Base-by-base conservation (phyloP, 2,329 filamentous ascomycete species). In the Westerdykella aurantiaca region DNA sequence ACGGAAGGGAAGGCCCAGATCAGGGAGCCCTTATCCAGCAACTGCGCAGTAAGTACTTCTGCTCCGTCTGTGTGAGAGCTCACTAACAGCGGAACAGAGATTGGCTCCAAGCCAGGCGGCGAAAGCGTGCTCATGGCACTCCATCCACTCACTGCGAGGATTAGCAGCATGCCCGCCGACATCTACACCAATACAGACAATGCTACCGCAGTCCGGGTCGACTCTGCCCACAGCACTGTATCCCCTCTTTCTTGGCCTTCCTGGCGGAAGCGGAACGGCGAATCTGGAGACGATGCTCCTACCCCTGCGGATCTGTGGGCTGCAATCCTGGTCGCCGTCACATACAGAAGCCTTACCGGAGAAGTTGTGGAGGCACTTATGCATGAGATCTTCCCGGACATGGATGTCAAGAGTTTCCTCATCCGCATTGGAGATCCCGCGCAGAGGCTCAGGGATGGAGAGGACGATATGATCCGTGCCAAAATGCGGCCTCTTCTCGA, bases 341-440 rank as follows among this genome's bases (percentile, higher is more conserved):
- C 40, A 4, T 47, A 57, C 18, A 18, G 34, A 13, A 33, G 44
- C 12, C 49, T 45, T 41, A 56, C 43, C 0, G 29, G 33, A 1
- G n/a, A 17, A 1, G 42, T 52, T 13, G 47, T 53, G 3, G 44
- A 56, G 38, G 35, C 25, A 12, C 43, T 58, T 3, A 21, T 59
- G 14, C 10, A 17, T 16, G 39, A 48, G 6, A 25, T 50, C 1
- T 50, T 43, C 43, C 44, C 41, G 12, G 52, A 45, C 3, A 40
- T 51, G 14, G 37, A 59, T 34, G 46, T 46, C 23, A n/a, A 31
- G 23, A 38, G 47, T 9, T 37, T 57, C 9, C 39, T 59, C 9
- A 23, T 52, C 34, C 38, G 43, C 17, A 49, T 57, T 14, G 53
- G 57, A 5, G 38, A 56, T 31, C 56, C 53, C 11, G 25, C 25